Evolutionary conservation across 331 rosid genomes (phyloP).

Genomic region (Malus hybrid): DNA sequence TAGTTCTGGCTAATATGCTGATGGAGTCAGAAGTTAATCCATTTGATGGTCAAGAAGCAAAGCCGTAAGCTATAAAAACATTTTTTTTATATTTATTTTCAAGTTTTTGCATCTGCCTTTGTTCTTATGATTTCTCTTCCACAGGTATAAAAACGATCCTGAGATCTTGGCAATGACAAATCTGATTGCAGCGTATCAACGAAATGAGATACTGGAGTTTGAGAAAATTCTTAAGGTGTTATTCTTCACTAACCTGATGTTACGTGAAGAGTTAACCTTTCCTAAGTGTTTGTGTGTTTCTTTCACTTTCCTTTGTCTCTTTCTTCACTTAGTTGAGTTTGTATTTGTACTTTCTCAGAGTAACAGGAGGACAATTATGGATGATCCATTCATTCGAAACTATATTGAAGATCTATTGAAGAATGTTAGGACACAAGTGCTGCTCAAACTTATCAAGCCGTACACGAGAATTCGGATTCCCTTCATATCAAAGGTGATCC

Average conservation of each 20-base stretch:
- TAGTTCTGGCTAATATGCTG: constrained; percentile 95
- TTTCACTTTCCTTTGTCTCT: background rate
- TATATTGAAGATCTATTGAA: constrained; percentile 93
- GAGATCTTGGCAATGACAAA: constrained; percentile 99
- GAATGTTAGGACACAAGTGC: constrained; percentile 94
- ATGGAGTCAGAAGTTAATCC: constrained; percentile 99
- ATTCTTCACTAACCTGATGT: background rate
- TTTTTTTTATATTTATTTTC: background rate
- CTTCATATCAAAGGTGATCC: constrained; percentile 77
- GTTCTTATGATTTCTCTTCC: constrained; percentile 22
- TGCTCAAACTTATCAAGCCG: constrained; percentile 95
- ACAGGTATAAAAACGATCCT: constrained; percentile 94
- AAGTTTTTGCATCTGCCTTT: background rate
- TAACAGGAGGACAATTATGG: constrained; percentile 97
- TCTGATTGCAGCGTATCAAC: constrained; percentile 92
- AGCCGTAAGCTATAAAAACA: constrained; percentile 61
- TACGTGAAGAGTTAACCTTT: background rate
- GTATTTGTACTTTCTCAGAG: constrained; percentile 42
- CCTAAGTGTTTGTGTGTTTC: background rate
- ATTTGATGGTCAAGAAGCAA: constrained; percentile 98
- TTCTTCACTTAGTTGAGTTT: constrained; percentile 7
- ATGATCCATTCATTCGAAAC: constrained; percentile 90
- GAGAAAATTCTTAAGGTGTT: constrained; percentile 92
- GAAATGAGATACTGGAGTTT: constrained; percentile 92
- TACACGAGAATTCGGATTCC: constrained; percentile 96